phyloP scores from a whole-genome alignment of 148 eudicot genomes.

The Pharnaceum exiguum region DNA sequence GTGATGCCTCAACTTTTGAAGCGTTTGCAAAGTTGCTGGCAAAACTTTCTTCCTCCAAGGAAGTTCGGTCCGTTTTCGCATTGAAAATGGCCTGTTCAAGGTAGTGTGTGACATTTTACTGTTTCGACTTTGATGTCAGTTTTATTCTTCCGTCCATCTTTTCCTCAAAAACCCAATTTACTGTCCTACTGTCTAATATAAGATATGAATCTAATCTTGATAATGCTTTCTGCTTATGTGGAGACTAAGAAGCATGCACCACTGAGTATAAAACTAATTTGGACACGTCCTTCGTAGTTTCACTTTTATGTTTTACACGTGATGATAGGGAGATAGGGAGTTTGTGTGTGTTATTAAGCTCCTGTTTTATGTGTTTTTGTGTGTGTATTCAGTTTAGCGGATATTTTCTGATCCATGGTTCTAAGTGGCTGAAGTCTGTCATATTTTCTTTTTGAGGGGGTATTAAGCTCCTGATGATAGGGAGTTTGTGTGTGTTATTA shows the following conservation, averaged over 20 bases:
- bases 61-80: constrained; percentile 70
- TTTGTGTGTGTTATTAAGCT: too few relatives aligned
- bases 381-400: too few relatives aligned
- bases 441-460: too few relatives aligned
- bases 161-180: background rate
- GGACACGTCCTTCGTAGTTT: background rate
- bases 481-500: too few relatives aligned
- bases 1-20: constrained; percentile 88
- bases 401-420: too few relatives aligned
- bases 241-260: background rate
- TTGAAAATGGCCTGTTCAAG: constrained; percentile 78
- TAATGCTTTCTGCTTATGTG: background rate
- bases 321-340: background rate
- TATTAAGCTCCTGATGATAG: too few relatives aligned
- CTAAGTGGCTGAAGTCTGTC: too few relatives aligned
- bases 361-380: too few relatives aligned
- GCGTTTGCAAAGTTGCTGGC: constrained; percentile 89
- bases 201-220: background rate
- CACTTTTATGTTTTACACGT: background rate
- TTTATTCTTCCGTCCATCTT: background rate
- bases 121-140: background rate
- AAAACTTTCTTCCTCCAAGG: constrained; percentile 89
- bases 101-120: constrained; percentile 24
- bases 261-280: background rate
- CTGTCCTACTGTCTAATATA: background rate